phyloP scores from a whole-genome alignment of 768 basidiomycete species.

The Podaxis sp. region DNA sequence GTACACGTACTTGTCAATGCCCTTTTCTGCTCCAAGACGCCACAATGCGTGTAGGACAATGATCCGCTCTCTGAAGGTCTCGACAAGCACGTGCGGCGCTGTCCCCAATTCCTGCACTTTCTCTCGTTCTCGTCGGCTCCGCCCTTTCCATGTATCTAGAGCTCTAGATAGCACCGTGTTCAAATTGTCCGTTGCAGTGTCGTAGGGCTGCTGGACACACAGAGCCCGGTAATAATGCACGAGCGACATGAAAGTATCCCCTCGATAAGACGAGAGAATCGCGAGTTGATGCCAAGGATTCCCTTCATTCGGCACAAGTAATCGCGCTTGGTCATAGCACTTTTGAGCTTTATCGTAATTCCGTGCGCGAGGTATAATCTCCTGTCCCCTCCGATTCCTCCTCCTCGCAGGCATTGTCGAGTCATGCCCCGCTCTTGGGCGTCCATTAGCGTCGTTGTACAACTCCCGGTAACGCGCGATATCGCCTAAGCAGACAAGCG shows the following conservation, averaged over 20 bases:
- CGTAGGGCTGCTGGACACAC: conserved; percentile 83
- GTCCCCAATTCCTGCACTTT: conserved; percentile 29
- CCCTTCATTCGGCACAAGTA: conserved; percentile 84
- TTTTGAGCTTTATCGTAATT: conserved; percentile 74
- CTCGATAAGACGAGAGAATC: conserved; percentile 82
- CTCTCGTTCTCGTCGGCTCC: conserved; percentile 38
- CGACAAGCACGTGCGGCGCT: conserved; percentile 53
- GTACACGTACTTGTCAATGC: conserved; percentile 53
- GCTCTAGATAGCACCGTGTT: conserved; percentile 66
- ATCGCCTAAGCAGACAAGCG: conserved; percentile 90
- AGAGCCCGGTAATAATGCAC: conserved; percentile 91
- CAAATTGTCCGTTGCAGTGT: conserved; percentile 85
- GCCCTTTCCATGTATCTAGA: conserved; percentile 55
- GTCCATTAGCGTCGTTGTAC: conserved; percentile 72
- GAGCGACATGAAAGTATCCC: conserved; percentile 77
- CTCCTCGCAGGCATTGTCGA: conserved; percentile 43
- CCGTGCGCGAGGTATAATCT: conserved; percentile 53
- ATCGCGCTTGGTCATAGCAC: conserved; percentile 83
- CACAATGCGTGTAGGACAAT: conserved; percentile 78
- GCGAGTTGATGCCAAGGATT: conserved; percentile 97
- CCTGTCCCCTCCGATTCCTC: conserved; percentile 44
- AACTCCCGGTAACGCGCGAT: conserved; percentile 91
- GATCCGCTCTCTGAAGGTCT: conserved; percentile 69
- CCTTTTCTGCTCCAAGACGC: conserved; percentile 54
- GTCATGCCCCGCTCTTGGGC: conserved; percentile 68